These are phyloP conservation scores for Alternaria angustiovoidea DNA, from an alignment of 2,329 filamentous ascomycete species.

Conservation along the genomic window DNA sequence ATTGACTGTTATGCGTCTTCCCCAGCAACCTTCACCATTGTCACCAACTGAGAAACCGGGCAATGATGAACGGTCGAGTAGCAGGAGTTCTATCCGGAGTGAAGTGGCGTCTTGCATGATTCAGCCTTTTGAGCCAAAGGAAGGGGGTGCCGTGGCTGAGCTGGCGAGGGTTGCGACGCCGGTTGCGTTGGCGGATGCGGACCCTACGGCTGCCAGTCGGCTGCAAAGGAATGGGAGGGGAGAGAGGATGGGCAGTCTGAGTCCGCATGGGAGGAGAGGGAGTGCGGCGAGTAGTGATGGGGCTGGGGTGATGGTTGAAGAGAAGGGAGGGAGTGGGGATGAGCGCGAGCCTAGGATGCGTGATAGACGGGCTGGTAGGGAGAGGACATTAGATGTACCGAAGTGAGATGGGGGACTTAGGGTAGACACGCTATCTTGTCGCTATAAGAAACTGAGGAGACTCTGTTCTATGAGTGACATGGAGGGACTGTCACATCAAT, in stretches of 20 bases:
- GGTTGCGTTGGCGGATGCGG: slow-evolving; percentile 47
- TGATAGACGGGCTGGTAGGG: neutral
- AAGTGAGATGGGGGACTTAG: neutral
- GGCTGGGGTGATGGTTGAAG: slow-evolving; percentile 53
- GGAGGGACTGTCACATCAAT: too few species aligned
- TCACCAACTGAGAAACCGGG: neutral
- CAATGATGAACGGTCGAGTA: neutral
- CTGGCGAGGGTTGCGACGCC: slow-evolving; percentile 47
- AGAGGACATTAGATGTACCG: neutral
- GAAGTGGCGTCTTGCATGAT: neutral
- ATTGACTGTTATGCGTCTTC: slow-evolving; percentile 38
- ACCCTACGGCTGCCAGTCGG: slow-evolving; percentile 45
- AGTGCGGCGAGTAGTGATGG: slow-evolving; percentile 32
- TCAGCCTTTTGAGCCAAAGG: slow-evolving; percentile 18
- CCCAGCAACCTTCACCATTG: neutral
- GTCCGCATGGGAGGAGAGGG: slow-evolving; percentile 40
- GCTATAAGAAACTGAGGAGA: too few species aligned
- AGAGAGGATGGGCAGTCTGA: slow-evolving; percentile 41
- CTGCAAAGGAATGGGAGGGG: slow-evolving; percentile 30
- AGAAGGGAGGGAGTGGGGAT: slow-evolving; percentile 34
- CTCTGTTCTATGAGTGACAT: too few species aligned
- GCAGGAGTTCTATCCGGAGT: neutral
- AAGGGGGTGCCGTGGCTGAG: slow-evolving; percentile 44
- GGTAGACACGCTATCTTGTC: too few species aligned
- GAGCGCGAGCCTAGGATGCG: neutral